Conservation (phyloP, 148 eudicot species). For the Fagopyrum esculentum region DNA sequence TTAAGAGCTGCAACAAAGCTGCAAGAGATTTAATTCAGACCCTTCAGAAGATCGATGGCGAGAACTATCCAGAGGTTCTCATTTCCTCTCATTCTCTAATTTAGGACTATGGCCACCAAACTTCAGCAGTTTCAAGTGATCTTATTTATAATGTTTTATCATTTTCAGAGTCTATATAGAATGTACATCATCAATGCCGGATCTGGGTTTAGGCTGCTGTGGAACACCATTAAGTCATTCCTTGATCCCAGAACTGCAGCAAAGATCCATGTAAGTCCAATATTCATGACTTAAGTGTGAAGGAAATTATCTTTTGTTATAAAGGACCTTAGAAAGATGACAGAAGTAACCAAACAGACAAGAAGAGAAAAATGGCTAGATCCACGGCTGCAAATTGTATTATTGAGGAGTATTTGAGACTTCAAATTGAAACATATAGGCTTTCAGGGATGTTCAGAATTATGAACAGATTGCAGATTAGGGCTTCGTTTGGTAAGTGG, state of each 20-base stretch:
- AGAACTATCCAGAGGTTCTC: constrained; percentile 79
- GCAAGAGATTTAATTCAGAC: constrained; percentile 82
- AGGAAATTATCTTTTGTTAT: too few relatives aligned
- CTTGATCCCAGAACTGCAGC: constrained; percentile 19
- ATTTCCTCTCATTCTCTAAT: neutral
- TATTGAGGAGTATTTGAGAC: too few relatives aligned
- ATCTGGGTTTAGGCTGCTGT: constrained; percentile 16
- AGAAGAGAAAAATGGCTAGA: too few relatives aligned
- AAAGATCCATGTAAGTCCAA: constrained; percentile 14
- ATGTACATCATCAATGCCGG: constrained; percentile 23
- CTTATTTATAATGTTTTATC: constrained; percentile 3
- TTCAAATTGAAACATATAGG: too few relatives aligned
- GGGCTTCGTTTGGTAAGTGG: too few relatives aligned
- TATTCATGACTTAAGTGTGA: neutral
- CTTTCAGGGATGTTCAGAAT: too few relatives aligned
- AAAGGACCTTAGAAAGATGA: too few relatives aligned
- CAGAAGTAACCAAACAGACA: too few relatives aligned
- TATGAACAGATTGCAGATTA: too few relatives aligned
- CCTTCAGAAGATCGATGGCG: constrained; percentile 74
- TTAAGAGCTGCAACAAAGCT: constrained; percentile 73
- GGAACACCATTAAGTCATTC: constrained; percentile 15
- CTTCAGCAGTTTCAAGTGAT: neutral
- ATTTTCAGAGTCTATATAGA: constrained; percentile 16
- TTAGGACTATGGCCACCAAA: neutral
- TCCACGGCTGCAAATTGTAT: too few relatives aligned